Percentiles rank a stretch among this genome's conserved stretches.
Evolutionary conservation across 2,329 filamentous ascomycete genomes (phyloP).

Genomic region (Ophiocordyceps polyrhachis-furcata): DNA sequence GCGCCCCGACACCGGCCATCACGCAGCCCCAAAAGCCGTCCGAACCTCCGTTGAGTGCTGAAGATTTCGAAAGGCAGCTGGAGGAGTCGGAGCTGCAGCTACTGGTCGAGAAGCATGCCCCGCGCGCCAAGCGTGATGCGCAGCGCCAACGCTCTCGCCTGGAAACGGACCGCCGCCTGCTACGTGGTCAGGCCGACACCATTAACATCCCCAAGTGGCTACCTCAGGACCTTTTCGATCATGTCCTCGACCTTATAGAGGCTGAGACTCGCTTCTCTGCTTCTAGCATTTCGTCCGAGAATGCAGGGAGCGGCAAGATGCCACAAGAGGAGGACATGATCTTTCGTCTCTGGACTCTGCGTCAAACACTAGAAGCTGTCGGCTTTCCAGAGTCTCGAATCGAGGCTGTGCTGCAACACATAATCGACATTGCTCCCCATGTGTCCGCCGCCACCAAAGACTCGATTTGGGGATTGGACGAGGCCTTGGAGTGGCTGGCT

Average conservation of each 20-base stretch:
- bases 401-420: conserved; percentile 42
- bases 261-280: conserved; percentile 42
- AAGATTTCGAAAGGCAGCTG: conserved; percentile 77
- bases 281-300: conserved; percentile 29
- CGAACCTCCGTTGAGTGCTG: conserved; percentile 46
- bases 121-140: conserved; percentile 64
- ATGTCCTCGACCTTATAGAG: conserved; percentile 55
- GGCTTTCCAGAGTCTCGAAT: conserved; percentile 49
- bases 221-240: conserved; percentile 56
- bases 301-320: conserved; percentile 27
- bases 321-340: conserved; percentile 59
- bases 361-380: conserved; percentile 49
- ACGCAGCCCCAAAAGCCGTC: conserved; percentile 4
- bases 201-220: conserved; percentile 65
- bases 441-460: conserved; percentile 39
- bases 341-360: conserved; percentile 67
- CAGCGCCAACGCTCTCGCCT: conserved; percentile 57
- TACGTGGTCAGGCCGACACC: conserved; percentile 59
- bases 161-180: conserved; percentile 68
- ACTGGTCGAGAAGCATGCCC: conserved; percentile 65
- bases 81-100: conserved; percentile 81
- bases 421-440: conserved; percentile 48
- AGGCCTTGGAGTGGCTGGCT: conserved; percentile 82
- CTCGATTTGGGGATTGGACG: conserved; percentile 67
- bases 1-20: conserved; percentile 5